These are phyloP conservation scores for Cotoneaster glaucophyllus DNA, from an alignment of 306 rosid genomes.

Conservation along the genomic window DNA sequence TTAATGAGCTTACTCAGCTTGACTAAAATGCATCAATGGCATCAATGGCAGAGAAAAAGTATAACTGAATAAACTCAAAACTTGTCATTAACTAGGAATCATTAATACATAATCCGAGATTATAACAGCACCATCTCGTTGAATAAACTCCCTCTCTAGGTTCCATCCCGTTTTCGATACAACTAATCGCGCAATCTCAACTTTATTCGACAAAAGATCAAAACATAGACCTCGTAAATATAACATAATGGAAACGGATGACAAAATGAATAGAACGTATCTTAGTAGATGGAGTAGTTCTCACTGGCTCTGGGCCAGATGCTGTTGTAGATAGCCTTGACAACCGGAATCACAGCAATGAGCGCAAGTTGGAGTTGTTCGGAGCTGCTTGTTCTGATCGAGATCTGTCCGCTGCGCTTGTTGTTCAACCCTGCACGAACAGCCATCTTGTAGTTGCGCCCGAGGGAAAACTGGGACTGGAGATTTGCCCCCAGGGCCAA, in stretches of 20 bases:
- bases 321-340: conserved; percentile 55
- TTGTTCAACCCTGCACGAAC: conserved; percentile 95
- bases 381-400: conserved; percentile 84
- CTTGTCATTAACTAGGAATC: neutral
- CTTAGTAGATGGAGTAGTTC: conserved; percentile 70
- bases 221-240: neutral
- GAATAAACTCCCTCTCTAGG: conserved; percentile 8
- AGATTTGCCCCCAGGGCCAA: conserved; percentile 74
- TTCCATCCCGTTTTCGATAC: conserved; percentile 25
- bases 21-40: conserved; percentile 70
- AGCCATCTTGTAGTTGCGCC: conserved; percentile 79
- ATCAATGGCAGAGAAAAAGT: too few relatives aligned
- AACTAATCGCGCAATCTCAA: conserved; percentile 10
- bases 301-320: conserved; percentile 71
- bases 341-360: conserved; percentile 68
- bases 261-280: neutral
- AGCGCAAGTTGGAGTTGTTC: conserved; percentile 95
- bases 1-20: conserved; percentile 23
- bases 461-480: conserved; percentile 81
- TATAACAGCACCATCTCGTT: neutral
- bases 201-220: conserved; percentile 13
- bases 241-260: conserved; percentile 9
- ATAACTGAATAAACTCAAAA: neutral
- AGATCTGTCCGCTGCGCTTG: conserved; percentile 88
- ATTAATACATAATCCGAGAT: neutral